Evolutionary conservation across 305 asterid species (phyloP), one percentile per base, ranked within the genome.

Genomic region (Rubia peregrina): DNA sequence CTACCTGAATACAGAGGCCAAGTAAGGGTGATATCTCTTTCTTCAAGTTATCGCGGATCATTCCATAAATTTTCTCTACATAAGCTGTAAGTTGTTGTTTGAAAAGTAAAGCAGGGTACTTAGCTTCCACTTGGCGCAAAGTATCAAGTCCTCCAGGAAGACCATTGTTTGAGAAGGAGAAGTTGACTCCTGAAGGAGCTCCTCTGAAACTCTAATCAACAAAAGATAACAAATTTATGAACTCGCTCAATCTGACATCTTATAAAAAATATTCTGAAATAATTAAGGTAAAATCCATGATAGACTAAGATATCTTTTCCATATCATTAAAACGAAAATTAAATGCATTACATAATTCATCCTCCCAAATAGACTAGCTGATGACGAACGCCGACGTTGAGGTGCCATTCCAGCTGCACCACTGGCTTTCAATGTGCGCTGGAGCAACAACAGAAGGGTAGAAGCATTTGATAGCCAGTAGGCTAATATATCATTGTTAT

Each of bases 61-160:
- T 77, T 73, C 92, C 92, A 61, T 87, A 87, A 62, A 87, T 83
- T 81, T 87, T 87, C 76, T 87, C 92, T 14, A 87, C 90, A 77
- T 85, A 87, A 30, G 92, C 92, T 51, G 92, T 87, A 74, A 87
- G 90, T 71, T 87, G 92, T 75, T 87, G 92, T 76, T 87, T 87
- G 83, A 87, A 87, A 68, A 87, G 83, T 78, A 87, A 81, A 67
- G 92, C 92, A 53, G 92, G 92, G 72, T 87, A 86, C 75, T 92
- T 92, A 71, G 98, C 98, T 90, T 92, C 98, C 60, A 92, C 97
- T 85, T 92, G 96, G 79, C 90, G 90, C 77, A 89, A 80, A 73
- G 88, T 81, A 70, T 92, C 98, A 16, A 83, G 86, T 83, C 98
- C 96, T 68, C 92, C 96, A 70, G 91, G 75, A 72, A 76, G 63